phyloP scores from a whole-genome alignment of 805 yeast species.

The Metschnikowia baotianmanensis region DNA sequence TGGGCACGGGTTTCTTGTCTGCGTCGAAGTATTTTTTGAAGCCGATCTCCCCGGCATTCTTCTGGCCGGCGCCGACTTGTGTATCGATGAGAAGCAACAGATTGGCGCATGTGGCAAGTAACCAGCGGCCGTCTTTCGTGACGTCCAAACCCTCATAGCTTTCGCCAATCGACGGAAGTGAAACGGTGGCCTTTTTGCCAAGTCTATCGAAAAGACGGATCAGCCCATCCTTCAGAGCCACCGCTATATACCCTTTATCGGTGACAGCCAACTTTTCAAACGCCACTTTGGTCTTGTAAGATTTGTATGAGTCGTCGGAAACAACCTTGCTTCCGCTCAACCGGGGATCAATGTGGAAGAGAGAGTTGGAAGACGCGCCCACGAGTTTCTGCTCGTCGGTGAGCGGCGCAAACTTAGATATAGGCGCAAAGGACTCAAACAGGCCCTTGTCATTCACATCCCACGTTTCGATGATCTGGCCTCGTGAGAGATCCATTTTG shows the following conservation, averaged over 20 bases:
- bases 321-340: constrained; percentile 56
- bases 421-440: constrained; percentile 62
- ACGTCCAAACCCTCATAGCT: constrained; percentile 63
- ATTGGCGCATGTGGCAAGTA: constrained; percentile 74
- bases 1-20: constrained; percentile 66
- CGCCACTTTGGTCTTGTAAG: constrained; percentile 48
- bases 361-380: constrained; percentile 62
- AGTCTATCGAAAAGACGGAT: constrained; percentile 69
- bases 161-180: constrained; percentile 82
- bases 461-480: constrained; percentile 88
- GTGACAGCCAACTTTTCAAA: constrained; percentile 70
- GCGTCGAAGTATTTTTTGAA: constrained; percentile 63
- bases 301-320: constrained; percentile 35
- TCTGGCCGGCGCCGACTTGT: constrained; percentile 55
- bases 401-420: constrained; percentile 70
- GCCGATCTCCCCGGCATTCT: constrained; percentile 58
- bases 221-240: constrained; percentile 74
- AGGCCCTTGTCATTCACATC: constrained; percentile 43
- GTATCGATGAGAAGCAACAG: constrained; percentile 71
- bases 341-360: constrained; percentile 83
- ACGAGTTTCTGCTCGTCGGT: constrained; percentile 71
- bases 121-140: constrained; percentile 78
- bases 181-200: constrained; percentile 75
- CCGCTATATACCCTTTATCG: constrained; percentile 69
- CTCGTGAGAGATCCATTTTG: constrained; percentile 77